phyloP scores from a whole-genome alignment of 2,329 filamentous ascomycete species.

The Fusarium goolgardi region DNA sequence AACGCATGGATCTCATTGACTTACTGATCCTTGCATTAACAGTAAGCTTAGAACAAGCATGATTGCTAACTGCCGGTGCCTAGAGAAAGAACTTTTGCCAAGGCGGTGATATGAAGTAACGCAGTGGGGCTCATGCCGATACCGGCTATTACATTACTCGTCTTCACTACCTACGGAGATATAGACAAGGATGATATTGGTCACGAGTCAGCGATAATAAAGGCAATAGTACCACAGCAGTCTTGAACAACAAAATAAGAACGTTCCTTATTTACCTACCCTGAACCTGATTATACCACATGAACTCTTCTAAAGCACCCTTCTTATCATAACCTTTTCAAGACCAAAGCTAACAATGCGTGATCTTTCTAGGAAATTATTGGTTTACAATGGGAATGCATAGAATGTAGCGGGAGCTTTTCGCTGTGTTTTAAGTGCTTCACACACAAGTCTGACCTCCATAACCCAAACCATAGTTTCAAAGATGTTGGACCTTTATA shows the following conservation, averaged over 20 bases:
- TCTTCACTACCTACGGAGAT: no score
- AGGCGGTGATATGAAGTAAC: neutral
- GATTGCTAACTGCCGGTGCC: neutral
- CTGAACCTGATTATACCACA: no score
- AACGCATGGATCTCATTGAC: neutral
- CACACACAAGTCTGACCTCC: neutral
- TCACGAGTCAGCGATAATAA: neutral
- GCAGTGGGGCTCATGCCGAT: neutral
- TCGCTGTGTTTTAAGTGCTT: constrained; percentile 6
- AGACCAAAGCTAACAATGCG: neutral
- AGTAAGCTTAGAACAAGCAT: neutral
- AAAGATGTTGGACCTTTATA: neutral
- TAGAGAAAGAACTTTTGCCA: neutral
- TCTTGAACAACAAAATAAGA: no score
- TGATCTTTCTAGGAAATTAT: neutral
- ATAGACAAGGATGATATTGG: neutral
- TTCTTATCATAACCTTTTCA: no score
- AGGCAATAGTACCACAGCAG: no score
- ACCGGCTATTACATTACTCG: no score
- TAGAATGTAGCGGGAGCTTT: neutral
- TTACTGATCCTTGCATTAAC: neutral
- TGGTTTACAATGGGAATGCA: neutral
- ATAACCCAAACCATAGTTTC: neutral
- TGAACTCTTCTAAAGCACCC: no score
- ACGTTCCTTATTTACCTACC: no score